Evolutionary conservation across 352 stramenopile species (phyloP).

Genomic region (Phytophthora cactorum): DNA sequence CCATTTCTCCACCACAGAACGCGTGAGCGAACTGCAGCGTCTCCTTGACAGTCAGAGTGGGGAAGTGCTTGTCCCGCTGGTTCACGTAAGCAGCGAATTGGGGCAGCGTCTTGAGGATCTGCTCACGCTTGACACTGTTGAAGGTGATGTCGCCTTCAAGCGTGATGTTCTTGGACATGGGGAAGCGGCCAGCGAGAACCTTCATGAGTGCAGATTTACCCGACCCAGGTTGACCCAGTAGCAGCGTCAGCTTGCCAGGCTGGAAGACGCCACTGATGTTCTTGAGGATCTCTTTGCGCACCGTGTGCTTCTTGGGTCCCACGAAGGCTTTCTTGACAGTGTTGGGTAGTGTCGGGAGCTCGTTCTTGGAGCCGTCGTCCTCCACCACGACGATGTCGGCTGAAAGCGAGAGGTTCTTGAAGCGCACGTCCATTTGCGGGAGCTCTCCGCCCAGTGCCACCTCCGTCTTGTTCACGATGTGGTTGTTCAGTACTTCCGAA

Average conservation of each 20-base stretch:
- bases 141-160: slow-evolving; percentile 45
- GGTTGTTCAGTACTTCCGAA: slow-evolving; percentile 5
- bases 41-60: slow-evolving; percentile 33
- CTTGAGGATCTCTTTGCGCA: slow-evolving; percentile 50
- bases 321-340: slow-evolving; percentile 40
- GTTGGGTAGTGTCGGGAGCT: slow-evolving; percentile 43
- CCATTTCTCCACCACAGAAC: slow-evolving; percentile 41
- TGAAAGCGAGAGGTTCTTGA: slow-evolving; percentile 43
- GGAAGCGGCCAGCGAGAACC: slow-evolving; percentile 46
- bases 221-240: slow-evolving; percentile 42
- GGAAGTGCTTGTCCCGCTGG: slow-evolving; percentile 35
- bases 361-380: slow-evolving; percentile 22
- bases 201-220: slow-evolving; percentile 54
- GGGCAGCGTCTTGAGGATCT: slow-evolving; percentile 41
- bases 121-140: slow-evolving; percentile 39
- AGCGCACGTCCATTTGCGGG: slow-evolving; percentile 54
- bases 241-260: slow-evolving; percentile 43
- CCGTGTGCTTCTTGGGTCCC: slow-evolving; percentile 27
- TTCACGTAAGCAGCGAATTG: slow-evolving; percentile 45
- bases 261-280: slow-evolving; percentile 37
- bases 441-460: slow-evolving; percentile 26
- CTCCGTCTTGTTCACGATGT: slow-evolving; percentile 27
- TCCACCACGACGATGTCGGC: slow-evolving; percentile 41
- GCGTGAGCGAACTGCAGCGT: slow-evolving; percentile 51
- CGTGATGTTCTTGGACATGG: slow-evolving; percentile 41